Conservation (phyloP, 148 eudicot genomes). For the Nepenthes gracilis region DNA sequence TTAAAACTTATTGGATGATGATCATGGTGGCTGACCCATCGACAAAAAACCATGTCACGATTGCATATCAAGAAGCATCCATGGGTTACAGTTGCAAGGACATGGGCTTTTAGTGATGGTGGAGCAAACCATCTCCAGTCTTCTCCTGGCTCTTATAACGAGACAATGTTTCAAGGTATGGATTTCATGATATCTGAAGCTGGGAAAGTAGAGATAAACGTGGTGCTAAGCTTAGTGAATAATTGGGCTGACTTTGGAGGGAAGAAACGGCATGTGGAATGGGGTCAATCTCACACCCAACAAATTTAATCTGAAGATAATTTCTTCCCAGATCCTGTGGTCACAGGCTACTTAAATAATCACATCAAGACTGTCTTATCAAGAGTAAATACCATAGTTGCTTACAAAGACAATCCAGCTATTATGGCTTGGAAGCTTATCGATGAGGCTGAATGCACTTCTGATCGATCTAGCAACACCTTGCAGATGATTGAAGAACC, state of each 20-base stretch:
- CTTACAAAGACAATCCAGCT: too few species aligned
- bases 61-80: too few species aligned
- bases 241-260: constrained; percentile 53
- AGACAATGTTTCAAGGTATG: constrained; percentile 11
- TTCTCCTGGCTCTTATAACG: too few species aligned
- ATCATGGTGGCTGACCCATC: too few species aligned
- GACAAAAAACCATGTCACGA: too few species aligned
- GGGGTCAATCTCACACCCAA: constrained; percentile 53
- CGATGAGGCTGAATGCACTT: too few species aligned
- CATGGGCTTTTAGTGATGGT: too few species aligned
- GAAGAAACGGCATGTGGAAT: constrained; percentile 49
- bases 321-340: constrained; percentile 43
- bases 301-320: constrained; percentile 49
- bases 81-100: too few species aligned
- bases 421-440: too few species aligned
- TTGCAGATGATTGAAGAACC: too few species aligned
- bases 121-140: too few species aligned
- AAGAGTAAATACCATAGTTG: neutral
- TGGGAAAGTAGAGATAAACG: constrained; percentile 39
- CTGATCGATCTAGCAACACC: neutral
- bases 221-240: constrained; percentile 47
- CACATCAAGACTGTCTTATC: constrained; percentile 16
- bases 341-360: constrained; percentile 46
- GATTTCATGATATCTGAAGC: constrained; percentile 68
- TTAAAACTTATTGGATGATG: too few species aligned